Evolutionary conservation across 495 filamentous ascomycete genomes (phyloP), one percentile per base, ranked within the genome.

Genomic region (Pseudevernia furfuracea): DNA sequence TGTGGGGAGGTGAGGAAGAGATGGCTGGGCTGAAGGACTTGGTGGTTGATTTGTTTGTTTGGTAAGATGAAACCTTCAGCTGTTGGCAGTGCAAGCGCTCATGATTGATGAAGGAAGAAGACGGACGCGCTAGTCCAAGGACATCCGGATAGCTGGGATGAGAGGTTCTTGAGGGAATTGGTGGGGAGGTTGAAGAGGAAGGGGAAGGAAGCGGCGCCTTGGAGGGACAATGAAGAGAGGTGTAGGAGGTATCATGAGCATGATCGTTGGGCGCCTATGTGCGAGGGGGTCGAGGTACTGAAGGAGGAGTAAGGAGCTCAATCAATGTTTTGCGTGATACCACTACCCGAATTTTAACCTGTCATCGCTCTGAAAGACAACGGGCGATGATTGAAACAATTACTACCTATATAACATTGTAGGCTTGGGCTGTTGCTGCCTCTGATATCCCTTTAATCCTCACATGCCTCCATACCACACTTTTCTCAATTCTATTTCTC

Each of bases 41-140:
- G 56, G 70, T 80, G 8, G 63, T 79, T 30, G 79, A 81, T 68
- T 70, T 81, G 61, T 80, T 80, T 68, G 76, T 73, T 39, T 80
- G 75, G 70, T 62, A 41, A 28, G 48, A 23, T 48, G n/a, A 25
- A 9, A 11, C 11, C 21, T 1, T 48, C 9, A n/a, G 10, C n/a
- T 36, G 52, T 17, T 19, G 25, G 49, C 21, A 3, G 30, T 9
- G 15, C 12, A 3, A 8, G 48, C 41, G 4, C 17, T 62, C 17
- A 48, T 62, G 19, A 43, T 12, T 55, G 32, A 7, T 55, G 30
- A 30, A 62, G 60, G 62, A 81, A 80, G 70, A 78, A 78, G 66
- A 81, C 78, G 64, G 79, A 79, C 66, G 68, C 71, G 36, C 66
- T 80, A 23, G 68, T 80, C 14, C 71, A 71, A 21, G 71, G 62